Evolutionary conservation across 192 early-diverging fungal genomes (phyloP), one percentile per base, ranked within the genome.

Genomic region (Anaeromyces robustus): DNA sequence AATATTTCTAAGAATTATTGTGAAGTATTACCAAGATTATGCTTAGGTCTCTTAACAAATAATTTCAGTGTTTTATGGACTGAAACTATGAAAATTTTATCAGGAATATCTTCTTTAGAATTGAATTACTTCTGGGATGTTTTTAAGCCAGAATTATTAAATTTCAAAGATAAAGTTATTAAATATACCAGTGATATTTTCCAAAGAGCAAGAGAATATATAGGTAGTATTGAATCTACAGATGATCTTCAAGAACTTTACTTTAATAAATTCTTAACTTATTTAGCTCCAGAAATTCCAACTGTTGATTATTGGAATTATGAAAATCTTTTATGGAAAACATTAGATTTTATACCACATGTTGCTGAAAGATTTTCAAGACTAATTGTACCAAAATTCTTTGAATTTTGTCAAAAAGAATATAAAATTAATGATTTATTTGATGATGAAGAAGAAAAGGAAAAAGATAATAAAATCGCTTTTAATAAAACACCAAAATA

Each of bases 21-120:
- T 78, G 87, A 92, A 30, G 87, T 89, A 26, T 87, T 92, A 29
- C 87, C 92, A 79, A 89, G 89, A 68, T 87, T 92, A 31, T 84
- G 90, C 80, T 84, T 97, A 37, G 92, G 89, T 26, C 85, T 94
- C 43, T 88, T 96, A 37, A 92, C 92, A 18, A 89, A 94, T 43
- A 95, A 95, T 83, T 94, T 98, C 78, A 90, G 90, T 30, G 91
- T 93, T 12, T 81, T 98, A 26, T 97, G 95, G 95, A 83, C 92
- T 14, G 94, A 96, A 81, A 92, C 52, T 68, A 68, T 22, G 19
- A 68, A 68, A n/a, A 68, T 68, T n/a, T 68, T 68, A 68, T 68
- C 52, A n/a, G 52, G 52, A 9, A n/a, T 68, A n/a, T 68, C 52
- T 11, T 68, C 52, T n/a, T 18, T 68, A 22, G 52, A 68, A 68